Evolutionary conservation across 116 monocot species (phyloP), one percentile per base, ranked within the genome.

Genomic region (Cymodocea nodosa): DNA sequence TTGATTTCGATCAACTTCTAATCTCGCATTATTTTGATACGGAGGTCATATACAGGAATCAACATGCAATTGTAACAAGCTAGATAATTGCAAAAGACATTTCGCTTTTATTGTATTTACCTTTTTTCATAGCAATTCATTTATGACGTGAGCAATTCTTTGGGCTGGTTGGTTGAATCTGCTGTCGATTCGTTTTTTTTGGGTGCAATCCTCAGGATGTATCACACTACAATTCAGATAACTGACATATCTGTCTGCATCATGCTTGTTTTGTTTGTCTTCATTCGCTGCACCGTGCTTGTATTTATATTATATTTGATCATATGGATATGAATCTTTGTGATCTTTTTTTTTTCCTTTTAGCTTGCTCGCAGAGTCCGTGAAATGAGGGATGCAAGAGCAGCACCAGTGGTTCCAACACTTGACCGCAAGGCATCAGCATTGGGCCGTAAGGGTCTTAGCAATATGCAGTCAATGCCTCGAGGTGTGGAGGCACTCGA

Each of bases 401-500:
- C 78, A 52, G 79, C 80, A 59, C 87, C 90, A 69, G 78, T 62
- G 19, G 36, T 58, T 48, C 83, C 85, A 75, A 59, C 50, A 40
- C 51, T 86, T 60, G 85, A 85, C 7, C 79, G 60, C 44, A 90
- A 83, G 63, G 61, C 81, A 20, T 70, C 79, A 65, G 69, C 77
- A 10, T 20, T 81, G 9, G 85, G 70, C 50, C 85, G 78, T 49
- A 95, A 95, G 75, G 87, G 81, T 5, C 79, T 90, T 20, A 74
- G 77, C 50, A 81, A 74, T 70, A 52, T 90, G 55, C 83, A 90
- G 48, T 87, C 95, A 64, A 64, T 95, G 56, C 89, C 93, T 78
- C 90, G 83, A 69, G 90, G 95, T 8, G 84, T 95, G 56, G 95
- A 95, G 78, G 87, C 90, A 76, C 71, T 95, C 59, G 95, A 95